Base-by-base conservation (phyloP, 805 yeast genomes). In the Saccharomyces kudriavzevii region DNA sequence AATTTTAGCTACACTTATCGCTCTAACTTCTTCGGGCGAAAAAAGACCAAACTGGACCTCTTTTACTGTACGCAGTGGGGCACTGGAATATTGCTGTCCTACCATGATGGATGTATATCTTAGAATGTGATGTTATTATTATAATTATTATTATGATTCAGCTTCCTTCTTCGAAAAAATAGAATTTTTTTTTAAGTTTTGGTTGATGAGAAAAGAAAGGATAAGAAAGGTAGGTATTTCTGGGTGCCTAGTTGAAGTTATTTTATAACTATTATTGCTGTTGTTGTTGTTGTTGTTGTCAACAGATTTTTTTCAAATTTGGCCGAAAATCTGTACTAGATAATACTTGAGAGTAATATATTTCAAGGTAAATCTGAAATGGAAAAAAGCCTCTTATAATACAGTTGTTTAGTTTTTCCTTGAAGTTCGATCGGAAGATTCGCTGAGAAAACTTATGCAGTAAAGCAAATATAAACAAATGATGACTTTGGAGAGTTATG, bases 1-100 rank as follows among this genome's bases (percentile, higher is more conserved):
- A 66, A 94, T 89, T 69, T 94, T 94, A 46, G 97, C 98, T 56
- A 95, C 99, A 57, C 97, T 89, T 61, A 94, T 91, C 49, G 98
- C 97, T 72, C 97, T 87, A 59, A 86, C 80, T 77, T 94, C 99
- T 76, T 94, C 99, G 27, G 99, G 99, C 29, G 98, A 90, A 58
- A 94, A 82, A 65, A 94, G 83, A 58, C 99, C 99, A 77, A 94
- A 95, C 77, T 94, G 99, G 69, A 91, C 97, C 80, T 94, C 99
- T 75, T 91, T 92, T 58, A 94, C 91, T 51, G 97, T 85, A 72
- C 98, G 89, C 72, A 94, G 82, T 53, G 99, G 99, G 57, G 99
- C 99, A 77, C 97, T 90, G 55, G 98, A 94, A 78, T 88, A 91
- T 68, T 97, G 96, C 71, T 92, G 85, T 50, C 72, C 75, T 48